Evolutionary conservation across 306 rosid genomes (phyloP).

Genomic region (Glycyrrhiza uralensis): DNA sequence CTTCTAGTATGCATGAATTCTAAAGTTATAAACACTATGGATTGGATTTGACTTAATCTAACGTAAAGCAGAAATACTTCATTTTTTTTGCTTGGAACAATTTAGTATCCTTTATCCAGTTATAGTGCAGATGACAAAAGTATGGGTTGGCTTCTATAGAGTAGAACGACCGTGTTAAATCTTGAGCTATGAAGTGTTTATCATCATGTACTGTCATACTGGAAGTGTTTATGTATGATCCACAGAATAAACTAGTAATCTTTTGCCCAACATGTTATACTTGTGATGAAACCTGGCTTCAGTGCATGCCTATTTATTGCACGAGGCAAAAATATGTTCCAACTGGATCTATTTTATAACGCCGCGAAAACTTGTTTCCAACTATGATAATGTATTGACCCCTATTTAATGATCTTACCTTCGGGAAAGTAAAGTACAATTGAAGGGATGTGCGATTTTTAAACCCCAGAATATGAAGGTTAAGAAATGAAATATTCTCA

Average conservation of each 20-base stretch:
- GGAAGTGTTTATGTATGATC: slow-evolving; percentile 6
- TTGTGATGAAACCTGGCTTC: background rate
- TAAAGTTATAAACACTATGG: background rate
- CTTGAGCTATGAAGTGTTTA: background rate
- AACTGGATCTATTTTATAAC: background rate
- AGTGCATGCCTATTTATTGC: background rate
- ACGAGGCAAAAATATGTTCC: background rate
- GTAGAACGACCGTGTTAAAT: background rate
- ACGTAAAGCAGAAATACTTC: background rate
- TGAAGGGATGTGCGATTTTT: too few relatives aligned
- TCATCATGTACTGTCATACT: background rate
- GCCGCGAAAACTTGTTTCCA: background rate
- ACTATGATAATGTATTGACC: background rate
- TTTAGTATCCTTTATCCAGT: background rate
- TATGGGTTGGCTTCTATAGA: background rate
- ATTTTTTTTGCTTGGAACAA: background rate
- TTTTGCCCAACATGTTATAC: background rate
- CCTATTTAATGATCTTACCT: background rate
- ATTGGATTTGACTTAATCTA: slow-evolving; percentile 14
- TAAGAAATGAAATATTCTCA: background rate
- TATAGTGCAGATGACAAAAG: slow-evolving; percentile 2
- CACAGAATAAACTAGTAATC: background rate
- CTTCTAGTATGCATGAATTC: background rate
- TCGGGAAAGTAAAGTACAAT: background rate
- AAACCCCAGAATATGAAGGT: too few relatives aligned